phyloP scores from a whole-genome alignment of 441 rosid genomes.

The Gossypium davidsonii region DNA sequence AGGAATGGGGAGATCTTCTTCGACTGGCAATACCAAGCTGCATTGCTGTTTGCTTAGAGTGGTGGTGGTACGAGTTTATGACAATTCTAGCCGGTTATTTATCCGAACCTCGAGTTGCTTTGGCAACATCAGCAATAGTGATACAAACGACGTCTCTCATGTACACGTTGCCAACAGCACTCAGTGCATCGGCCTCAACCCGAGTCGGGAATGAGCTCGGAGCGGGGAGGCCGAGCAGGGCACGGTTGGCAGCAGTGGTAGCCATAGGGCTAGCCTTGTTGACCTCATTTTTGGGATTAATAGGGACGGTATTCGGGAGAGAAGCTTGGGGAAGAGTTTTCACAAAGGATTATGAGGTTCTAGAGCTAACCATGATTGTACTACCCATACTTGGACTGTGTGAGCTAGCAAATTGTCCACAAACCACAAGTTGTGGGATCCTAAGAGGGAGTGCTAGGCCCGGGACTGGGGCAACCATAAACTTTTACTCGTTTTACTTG shows the following conservation, averaged over 20 bases:
- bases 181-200: constrained; percentile 67
- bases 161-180: constrained; percentile 72
- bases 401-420: constrained; percentile 92
- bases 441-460: constrained; percentile 90
- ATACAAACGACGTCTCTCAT: constrained; percentile 80
- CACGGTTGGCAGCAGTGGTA: constrained; percentile 46
- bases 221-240: constrained; percentile 54
- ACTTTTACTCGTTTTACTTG: constrained; percentile 78
- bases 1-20: constrained; percentile 57
- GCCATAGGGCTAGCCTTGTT: constrained; percentile 48
- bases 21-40: constrained; percentile 72
- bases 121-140: constrained; percentile 69
- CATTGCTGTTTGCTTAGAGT: constrained; percentile 73
- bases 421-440: constrained; percentile 84
- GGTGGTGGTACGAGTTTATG: constrained; percentile 99
- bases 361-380: constrained; percentile 48
- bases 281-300: constrained; percentile 47
- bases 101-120: constrained; percentile 40
- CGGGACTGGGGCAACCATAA: constrained; percentile 61
- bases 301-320: constrained; percentile 57
- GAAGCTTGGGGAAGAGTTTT: constrained; percentile 62
- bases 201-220: constrained; percentile 87
- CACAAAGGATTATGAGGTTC: constrained; percentile 46
- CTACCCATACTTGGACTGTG: constrained; percentile 80
- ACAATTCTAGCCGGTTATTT: constrained; percentile 73